Evolutionary conservation across 2,329 filamentous ascomycete genomes (phyloP), one percentile per base, ranked within the genome.

Genomic region (Aureobasidium namibiae): DNA sequence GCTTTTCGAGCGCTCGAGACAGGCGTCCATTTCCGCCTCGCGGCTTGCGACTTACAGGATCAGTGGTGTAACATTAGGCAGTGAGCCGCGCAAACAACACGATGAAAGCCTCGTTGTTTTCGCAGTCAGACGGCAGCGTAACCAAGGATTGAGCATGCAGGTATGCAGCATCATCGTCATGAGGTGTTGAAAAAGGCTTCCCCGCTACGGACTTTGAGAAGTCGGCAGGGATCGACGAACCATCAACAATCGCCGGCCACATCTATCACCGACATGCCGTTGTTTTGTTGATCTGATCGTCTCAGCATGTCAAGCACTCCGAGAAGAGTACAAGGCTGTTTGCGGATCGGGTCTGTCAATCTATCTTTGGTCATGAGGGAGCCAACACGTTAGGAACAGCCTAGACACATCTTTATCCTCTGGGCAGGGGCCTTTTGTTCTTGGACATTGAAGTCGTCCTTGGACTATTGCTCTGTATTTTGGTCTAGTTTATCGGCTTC

Each of bases 401-500:
- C n/a, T 10, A 11, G 14, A 39, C 34, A 24, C 33, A 14, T 13
- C 8, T 4, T 14, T 50, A 6, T 50, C 21, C 4, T 29, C 9
- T 9, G 9, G 10, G 18, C 11, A 11, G 8, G 24, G n/a, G 34
- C 8, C 18, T 29, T 52, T 33, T n/a, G 6, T 41, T 21, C 23
- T 18, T 13, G 34, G 49, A 39, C 24, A 26, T 9, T 4, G 26
- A 29, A 23, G 36, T 4, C 9, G 36, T 21, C 26, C 50, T 45
- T 54, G 18, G 24, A 26, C 24, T 23, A 31, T 53, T 5, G 14
- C 33, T 23, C 13, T 52, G 23, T 39, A 29, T 39, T 38, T 5
- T 38, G 26, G 9, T 29, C 33, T 26, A 56, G 11, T 34, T 56
- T 24, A 52, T 61, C 21, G 67, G 66, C 46, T 60, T 48, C 18